Conservation (phyloP, 805 yeast species). For the Wickerhamiella qilinensis region DNA sequence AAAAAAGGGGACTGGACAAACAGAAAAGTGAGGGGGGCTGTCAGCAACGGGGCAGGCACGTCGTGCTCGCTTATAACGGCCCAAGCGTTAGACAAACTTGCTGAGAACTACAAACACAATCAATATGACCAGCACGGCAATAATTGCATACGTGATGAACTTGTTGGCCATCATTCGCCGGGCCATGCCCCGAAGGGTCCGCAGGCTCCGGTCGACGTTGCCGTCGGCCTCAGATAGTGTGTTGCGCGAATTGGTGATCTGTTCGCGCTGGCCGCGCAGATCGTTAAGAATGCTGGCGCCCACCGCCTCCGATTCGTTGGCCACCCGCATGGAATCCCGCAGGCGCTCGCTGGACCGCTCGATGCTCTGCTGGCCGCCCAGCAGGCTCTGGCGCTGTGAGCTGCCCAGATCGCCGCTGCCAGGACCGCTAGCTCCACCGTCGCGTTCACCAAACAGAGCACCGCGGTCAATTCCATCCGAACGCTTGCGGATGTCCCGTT, state of each 20-base stretch:
- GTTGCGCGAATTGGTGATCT: constrained; percentile 69
- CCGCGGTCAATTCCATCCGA: constrained; percentile 59
- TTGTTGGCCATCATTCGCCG: constrained; percentile 83
- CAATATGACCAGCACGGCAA: constrained; percentile 67
- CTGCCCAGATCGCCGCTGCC: constrained; percentile 23
- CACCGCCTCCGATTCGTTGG: constrained; percentile 78
- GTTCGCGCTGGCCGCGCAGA: constrained; percentile 85
- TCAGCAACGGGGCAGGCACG: too few species aligned
- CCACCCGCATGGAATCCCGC: constrained; percentile 75
- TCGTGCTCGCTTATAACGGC: too few species aligned
- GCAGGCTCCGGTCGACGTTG: constrained; percentile 76
- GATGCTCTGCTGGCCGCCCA: constrained; percentile 61
- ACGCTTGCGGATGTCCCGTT: constrained; percentile 31
- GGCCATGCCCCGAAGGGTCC: constrained; percentile 81
- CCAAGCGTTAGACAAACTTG: constrained; percentile 61
- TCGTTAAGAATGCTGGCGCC: constrained; percentile 86
- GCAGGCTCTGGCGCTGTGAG: constrained; percentile 68
- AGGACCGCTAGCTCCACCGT: constrained; percentile 12
- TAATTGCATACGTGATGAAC: constrained; percentile 78
- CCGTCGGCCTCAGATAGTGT: constrained; percentile 81
- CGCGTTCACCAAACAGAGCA: constrained; percentile 49
- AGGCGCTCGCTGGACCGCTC: constrained; percentile 73
- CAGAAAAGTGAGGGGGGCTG: too few species aligned
- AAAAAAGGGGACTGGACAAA: too few species aligned
- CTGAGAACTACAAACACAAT: constrained; percentile 71